Evolutionary conservation across 768 basidiomycete species (phyloP), one percentile per base, ranked within the genome.

Genomic region (Coprinopsis cinerea): DNA sequence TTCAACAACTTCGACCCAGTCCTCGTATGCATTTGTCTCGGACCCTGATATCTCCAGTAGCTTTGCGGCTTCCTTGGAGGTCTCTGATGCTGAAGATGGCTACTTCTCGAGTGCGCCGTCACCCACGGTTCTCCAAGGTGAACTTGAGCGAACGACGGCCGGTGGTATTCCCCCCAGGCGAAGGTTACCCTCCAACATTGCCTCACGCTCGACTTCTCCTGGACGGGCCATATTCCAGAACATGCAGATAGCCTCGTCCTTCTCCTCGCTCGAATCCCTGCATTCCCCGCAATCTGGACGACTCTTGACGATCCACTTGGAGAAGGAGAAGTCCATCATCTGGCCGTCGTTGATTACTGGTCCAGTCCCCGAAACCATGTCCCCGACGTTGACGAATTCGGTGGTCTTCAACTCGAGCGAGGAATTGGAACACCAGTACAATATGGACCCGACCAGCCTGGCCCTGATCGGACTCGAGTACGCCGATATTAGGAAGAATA

Each of bases 391-490:
- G 17, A 66, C 74, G 3, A 73, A 76, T 47, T 74, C 82, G 1
- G 68, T 79, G 27, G 70, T 80, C 6, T 78, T 81, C 61, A 71
- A 78, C 46, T 64, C 73, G 24, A 74, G 62, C 51, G 72, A 69
- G 46, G 75, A 73, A 49, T 63, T 70, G 47, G 86, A 89, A 51
- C 73, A 78, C 40, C 75, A 77, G 57, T 91, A 85, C 56, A 90
- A 91, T 56, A 88, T 91, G 85, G 88, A 91, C 62, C 82, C 88
- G 1, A 91, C 88, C 13, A 90, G 88, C 64, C 68, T 91, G 23
- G 80, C 82, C 1, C 65, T 90, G 47, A 75, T 82, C 52, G 88
- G 76, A 7, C 67, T 88, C 36, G 88, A 91, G 56, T 60, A 83
- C 34, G 76, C 77, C 42, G 88, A 90, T 61, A 87, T 91, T 43